phyloP scores from a whole-genome alignment of 1,284 basidiomycete genomes.

The Trametes hirsuta region DNA sequence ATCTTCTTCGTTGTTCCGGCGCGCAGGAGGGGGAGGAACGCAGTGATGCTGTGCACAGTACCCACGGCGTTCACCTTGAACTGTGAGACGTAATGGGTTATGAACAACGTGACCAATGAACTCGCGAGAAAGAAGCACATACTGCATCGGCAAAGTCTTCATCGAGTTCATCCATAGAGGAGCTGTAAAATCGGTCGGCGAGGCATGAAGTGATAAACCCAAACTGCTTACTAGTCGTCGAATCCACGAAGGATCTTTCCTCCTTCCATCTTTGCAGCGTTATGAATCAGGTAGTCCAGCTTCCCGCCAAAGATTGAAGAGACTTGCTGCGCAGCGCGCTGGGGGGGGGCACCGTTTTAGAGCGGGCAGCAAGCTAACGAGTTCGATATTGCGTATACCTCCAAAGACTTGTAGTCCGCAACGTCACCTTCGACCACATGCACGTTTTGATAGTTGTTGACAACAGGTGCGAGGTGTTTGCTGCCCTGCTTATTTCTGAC shows the following conservation, averaged over 20 bases:
- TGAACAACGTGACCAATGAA: too few relatives aligned
- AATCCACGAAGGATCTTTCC: not conserved
- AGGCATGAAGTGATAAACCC: not conserved
- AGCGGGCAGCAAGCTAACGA: not conserved
- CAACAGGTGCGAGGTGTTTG: constrained; percentile 21
- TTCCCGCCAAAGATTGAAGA: constrained; percentile 32
- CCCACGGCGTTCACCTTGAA: constrained; percentile 43
- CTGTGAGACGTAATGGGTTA: constrained; percentile 6
- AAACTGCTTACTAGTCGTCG: constrained; percentile 20
- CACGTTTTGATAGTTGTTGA: constrained; percentile 30
- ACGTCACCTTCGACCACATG: constrained; percentile 30
- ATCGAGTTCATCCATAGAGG: constrained; percentile 25
- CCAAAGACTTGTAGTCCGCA: constrained; percentile 21
- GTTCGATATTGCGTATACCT: constrained; percentile 14
- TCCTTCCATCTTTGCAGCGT: constrained; percentile 27
- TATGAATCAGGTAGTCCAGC: constrained; percentile 40
- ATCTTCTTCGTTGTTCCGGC: constrained; percentile 42
- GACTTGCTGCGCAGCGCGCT: constrained; percentile 28
- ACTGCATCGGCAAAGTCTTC: constrained; percentile 28
- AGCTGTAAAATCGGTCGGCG: not conserved
- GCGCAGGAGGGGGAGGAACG: constrained; percentile 41
- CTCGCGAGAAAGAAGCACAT: not conserved
- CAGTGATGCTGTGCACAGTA: constrained; percentile 40
- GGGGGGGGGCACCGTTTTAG: not conserved
- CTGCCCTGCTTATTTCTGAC: constrained; percentile 28